phyloP scores from a whole-genome alignment of 169 alveolate species.

The Plasmodium blacklocki region DNA sequence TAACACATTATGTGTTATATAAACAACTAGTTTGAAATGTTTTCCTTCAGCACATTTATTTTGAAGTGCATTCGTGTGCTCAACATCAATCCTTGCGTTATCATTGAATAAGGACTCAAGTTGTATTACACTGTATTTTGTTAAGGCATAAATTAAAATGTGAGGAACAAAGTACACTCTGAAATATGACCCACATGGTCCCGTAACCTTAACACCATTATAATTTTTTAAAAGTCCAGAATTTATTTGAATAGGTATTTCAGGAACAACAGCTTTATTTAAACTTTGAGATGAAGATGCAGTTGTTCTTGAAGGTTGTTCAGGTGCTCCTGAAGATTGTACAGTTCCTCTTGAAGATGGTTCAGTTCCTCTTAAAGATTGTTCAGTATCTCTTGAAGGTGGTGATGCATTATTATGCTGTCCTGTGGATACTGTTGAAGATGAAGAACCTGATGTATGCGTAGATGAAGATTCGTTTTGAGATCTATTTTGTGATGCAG shows the following conservation, averaged over 20 bases:
- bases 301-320: neutral
- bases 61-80: neutral
- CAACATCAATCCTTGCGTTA: neutral
- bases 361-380: too few relatives aligned
- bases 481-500: too few relatives aligned
- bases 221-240: constrained; percentile 40
- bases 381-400: too few relatives aligned
- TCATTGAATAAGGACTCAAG: neutral
- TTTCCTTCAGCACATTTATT: neutral
- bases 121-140: neutral
- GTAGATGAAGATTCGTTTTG: too few relatives aligned
- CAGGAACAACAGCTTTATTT: neutral
- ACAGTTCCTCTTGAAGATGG: too few relatives aligned
- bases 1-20: neutral
- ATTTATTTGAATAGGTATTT: neutral
- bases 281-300: neutral
- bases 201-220: constrained; percentile 36
- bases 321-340: neutral
- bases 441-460: too few relatives aligned
- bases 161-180: constrained; percentile 36
- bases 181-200: constrained; percentile 44
- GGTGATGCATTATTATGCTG: too few relatives aligned
- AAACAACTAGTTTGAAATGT: neutral
- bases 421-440: too few relatives aligned
- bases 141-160: neutral